phyloP scores from a whole-genome alignment of 2,329 filamentous ascomycete genomes.

The Hirsutella minnesotensis region DNA sequence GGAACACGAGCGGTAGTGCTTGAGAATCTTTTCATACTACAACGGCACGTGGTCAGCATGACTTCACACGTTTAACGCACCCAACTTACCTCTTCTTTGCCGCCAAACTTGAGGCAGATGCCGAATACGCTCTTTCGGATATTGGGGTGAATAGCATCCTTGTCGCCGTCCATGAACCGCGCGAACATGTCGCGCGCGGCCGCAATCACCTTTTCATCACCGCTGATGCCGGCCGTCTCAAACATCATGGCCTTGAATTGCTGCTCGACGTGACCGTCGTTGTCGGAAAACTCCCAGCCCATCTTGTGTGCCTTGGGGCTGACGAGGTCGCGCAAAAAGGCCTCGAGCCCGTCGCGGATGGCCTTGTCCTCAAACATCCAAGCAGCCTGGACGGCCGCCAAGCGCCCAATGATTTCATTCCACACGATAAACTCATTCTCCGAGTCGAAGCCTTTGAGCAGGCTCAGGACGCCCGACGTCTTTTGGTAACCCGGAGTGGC shows the following conservation, averaged over 20 bases:
- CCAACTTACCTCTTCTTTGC: slow-evolving; percentile 61
- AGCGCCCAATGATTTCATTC: slow-evolving; percentile 76
- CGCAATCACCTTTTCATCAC: slow-evolving; percentile 65
- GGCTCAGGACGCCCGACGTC: slow-evolving; percentile 76
- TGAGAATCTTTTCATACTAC: slow-evolving; percentile 63
- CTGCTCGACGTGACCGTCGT: slow-evolving; percentile 79
- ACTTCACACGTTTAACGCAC: not conserved
- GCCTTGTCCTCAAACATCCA: slow-evolving; percentile 71
- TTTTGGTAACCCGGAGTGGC: slow-evolving; percentile 86
- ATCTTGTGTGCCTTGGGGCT: slow-evolving; percentile 72
- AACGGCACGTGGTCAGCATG: slow-evolving; percentile 4
- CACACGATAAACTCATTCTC: slow-evolving; percentile 89
- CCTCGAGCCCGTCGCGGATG: slow-evolving; percentile 63
- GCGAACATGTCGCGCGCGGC: slow-evolving; percentile 85
- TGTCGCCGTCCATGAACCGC: slow-evolving; percentile 71
- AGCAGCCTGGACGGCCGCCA: slow-evolving; percentile 67
- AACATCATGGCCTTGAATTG: slow-evolving; percentile 94
- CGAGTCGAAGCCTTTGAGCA: slow-evolving; percentile 72
- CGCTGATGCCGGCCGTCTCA: slow-evolving; percentile 66
- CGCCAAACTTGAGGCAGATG: slow-evolving; percentile 74
- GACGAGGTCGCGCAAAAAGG: slow-evolving; percentile 70
- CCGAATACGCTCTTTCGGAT: slow-evolving; percentile 77
- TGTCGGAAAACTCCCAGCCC: slow-evolving; percentile 78
- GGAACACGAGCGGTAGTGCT: slow-evolving; percentile 62
- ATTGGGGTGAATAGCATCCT: slow-evolving; percentile 79